Evolutionary conservation across 345 rosid species (phyloP).

Genomic region (Lepidium aucheri): DNA sequence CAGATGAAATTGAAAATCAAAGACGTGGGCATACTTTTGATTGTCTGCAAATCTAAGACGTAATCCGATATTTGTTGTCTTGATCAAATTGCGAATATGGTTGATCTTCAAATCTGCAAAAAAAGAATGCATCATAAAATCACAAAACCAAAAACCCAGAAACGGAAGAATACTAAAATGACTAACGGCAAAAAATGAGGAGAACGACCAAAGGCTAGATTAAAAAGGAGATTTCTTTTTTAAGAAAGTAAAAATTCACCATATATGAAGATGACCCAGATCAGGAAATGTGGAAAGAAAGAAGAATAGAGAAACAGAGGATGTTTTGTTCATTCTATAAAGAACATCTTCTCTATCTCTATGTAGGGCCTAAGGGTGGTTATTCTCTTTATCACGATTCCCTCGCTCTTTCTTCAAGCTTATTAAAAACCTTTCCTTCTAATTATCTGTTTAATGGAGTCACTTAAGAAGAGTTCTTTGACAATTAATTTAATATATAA

Average conservation of each 20-base stretch:
- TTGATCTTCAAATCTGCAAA: slow-evolving; percentile 16
- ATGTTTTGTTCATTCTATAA: slow-evolving; percentile 38
- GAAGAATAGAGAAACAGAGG: slow-evolving; percentile 39
- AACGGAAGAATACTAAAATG: neutral
- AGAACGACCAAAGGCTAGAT: neutral
- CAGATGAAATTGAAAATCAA: neutral
- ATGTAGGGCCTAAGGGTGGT: neutral
- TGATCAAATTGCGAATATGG: slow-evolving; percentile 5
- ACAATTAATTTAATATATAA: neutral
- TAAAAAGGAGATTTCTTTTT: slow-evolving; percentile 9
- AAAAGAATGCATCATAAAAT: slow-evolving; percentile 3
- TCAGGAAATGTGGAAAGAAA: slow-evolving; percentile 39
- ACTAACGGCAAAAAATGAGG: neutral
- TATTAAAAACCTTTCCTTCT: slow-evolving; percentile 50
- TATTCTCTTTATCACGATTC: slow-evolving; percentile 2
- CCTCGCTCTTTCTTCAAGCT: slow-evolving; percentile 29
- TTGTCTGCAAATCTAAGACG: slow-evolving; percentile 17
- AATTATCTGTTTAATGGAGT: slow-evolving; percentile 19
- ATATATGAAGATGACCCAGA: slow-evolving; percentile 47
- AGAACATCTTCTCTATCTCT: slow-evolving; percentile 20
- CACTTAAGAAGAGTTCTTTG: slow-evolving; percentile 34
- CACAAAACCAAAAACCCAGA: slow-evolving; percentile 18
- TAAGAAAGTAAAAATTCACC: slow-evolving; percentile 29
- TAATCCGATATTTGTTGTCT: slow-evolving; percentile 5
- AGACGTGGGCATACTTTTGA: slow-evolving; percentile 4